Evolutionary conservation across 768 basidiomycete genomes (phyloP).

Genomic region (Ramaria sp.): DNA sequence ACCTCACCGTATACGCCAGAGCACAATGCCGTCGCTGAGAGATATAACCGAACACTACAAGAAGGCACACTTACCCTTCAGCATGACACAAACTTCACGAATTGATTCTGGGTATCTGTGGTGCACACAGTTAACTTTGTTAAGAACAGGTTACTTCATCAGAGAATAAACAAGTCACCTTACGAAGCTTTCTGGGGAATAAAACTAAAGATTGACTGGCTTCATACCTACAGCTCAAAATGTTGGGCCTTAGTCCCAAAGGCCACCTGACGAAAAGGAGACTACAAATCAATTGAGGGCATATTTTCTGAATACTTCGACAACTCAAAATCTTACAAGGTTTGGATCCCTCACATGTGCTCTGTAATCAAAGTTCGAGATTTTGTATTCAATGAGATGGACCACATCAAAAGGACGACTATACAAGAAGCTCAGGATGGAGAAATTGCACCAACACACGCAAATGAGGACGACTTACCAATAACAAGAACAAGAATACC

Average conservation of each 20-base stretch:
- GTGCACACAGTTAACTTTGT: not conserved
- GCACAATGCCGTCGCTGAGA: conserved; percentile 23
- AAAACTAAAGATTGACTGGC: conserved; percentile 13
- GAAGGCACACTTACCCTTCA: conserved; percentile 18
- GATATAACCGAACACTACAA: conserved; percentile 18
- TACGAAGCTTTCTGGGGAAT: conserved; percentile 16
- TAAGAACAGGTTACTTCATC: not conserved
- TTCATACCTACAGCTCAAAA: not conserved
- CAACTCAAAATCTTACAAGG: not conserved
- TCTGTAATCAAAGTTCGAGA: too few species aligned
- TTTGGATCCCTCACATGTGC: too few species aligned
- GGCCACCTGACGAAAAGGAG: not conserved
- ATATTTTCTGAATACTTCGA: not conserved
- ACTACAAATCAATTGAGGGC: not conserved
- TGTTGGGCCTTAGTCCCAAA: not conserved
- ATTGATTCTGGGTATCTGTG: conserved; percentile 11
- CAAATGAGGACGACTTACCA: too few species aligned
- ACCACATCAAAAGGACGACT: too few species aligned
- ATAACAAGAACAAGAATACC: too few species aligned
- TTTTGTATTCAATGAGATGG: too few species aligned
- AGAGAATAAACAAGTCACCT: conserved; percentile 12
- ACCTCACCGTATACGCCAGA: conserved; percentile 20
- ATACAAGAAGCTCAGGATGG: too few species aligned
- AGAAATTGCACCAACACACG: too few species aligned
- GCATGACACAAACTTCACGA: conserved; percentile 14